A percentile compares a stretch with the other conserved stretches of the same genome.
These are phyloP conservation scores for Lactarius sp. DNA, from an alignment of 768 basidiomycete species.

Conservation along the genomic window DNA sequence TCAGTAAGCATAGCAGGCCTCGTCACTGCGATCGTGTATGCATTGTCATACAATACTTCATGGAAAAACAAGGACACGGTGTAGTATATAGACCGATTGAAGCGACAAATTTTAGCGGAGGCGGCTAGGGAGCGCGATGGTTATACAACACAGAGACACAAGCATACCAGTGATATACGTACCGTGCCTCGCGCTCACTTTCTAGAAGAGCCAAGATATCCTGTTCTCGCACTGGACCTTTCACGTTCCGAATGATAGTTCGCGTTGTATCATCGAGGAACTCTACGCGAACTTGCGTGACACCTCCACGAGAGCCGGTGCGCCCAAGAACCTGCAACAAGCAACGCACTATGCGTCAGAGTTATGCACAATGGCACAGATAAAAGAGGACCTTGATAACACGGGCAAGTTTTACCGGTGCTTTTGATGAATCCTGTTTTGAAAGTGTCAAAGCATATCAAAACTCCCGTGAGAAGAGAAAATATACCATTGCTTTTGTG, in stretches of 20 bases:
- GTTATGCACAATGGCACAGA: slow-evolving; percentile 1
- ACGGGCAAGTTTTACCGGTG: slow-evolving; percentile 95
- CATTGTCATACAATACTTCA: slow-evolving; percentile 25
- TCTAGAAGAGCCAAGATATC: slow-evolving; percentile 97
- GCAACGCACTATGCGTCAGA: slow-evolving; percentile 18
- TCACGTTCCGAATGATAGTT: slow-evolving; percentile 98
- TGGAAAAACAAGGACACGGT: slow-evolving; percentile 19
- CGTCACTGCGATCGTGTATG: slow-evolving; percentile 2
- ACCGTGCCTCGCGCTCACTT: slow-evolving; percentile 99
- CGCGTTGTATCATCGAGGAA: slow-evolving; percentile 97
- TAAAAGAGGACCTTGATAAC: slow-evolving; percentile 74
- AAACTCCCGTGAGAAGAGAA: background rate
- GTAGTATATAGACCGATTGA: background rate
- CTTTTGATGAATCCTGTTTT: slow-evolving; percentile 76
- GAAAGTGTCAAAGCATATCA: slow-evolving; percentile 22
- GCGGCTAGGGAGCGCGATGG: slow-evolving; percentile 28
- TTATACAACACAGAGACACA: background rate
- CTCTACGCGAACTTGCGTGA: slow-evolving; percentile 98
- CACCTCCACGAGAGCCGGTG: slow-evolving; percentile 98
- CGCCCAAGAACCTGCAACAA: slow-evolving; percentile 82
- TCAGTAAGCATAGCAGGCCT: slow-evolving; percentile 1
- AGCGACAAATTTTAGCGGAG: slow-evolving; percentile 30
- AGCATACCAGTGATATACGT: slow-evolving; percentile 35
- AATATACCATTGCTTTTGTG: slow-evolving; percentile 32
- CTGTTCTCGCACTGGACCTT: slow-evolving; percentile 93